Percentiles rank a stretch among this genome's conserved stretches.
These are phyloP conservation scores for Clavispora santaluciae DNA, from an alignment of 805 yeast species.

Conservation along the genomic window DNA sequence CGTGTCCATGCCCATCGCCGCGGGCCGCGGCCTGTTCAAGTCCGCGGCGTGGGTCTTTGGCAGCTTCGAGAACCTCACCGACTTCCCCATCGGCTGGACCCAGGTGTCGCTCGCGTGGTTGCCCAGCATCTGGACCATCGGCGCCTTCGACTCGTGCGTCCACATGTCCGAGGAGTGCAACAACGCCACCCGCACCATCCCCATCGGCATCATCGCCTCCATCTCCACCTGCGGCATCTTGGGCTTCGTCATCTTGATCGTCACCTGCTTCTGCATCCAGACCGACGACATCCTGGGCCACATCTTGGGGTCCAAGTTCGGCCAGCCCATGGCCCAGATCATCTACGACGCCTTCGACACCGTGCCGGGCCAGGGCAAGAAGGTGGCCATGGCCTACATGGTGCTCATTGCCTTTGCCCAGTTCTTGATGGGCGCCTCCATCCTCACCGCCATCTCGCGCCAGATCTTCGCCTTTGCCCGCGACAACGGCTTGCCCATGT, in stretches of 20 bases:
- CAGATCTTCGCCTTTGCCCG: constrained; percentile 75
- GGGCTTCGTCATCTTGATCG: constrained; percentile 54
- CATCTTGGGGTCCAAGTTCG: constrained; percentile 24
- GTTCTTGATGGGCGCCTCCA: constrained; percentile 61
- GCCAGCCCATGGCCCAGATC: constrained; percentile 64
- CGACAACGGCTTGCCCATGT: constrained; percentile 68
- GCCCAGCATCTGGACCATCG: constrained; percentile 74
- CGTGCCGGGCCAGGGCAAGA: constrained; percentile 37
- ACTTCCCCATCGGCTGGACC: constrained; percentile 60
- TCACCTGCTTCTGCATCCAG: constrained; percentile 50
- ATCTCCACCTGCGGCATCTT: constrained; percentile 53
- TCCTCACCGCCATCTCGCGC: constrained; percentile 60
- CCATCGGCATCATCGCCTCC: constrained; percentile 59
- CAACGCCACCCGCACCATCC: constrained; percentile 58
- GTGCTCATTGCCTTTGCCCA: constrained; percentile 54
- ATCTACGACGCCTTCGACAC: constrained; percentile 48
- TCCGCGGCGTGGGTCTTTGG: constrained; percentile 54
- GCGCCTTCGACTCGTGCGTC: constrained; percentile 67
- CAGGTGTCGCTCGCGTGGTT: constrained; percentile 43
- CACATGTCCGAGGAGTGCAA: constrained; percentile 71
- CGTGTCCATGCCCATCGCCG: constrained; percentile 64
- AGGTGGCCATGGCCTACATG: constrained; percentile 65
- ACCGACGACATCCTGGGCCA: constrained; percentile 30
- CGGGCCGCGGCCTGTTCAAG: constrained; percentile 35
- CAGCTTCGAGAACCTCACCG: constrained; percentile 43